Percentiles rank a stretch among this genome's conserved stretches.
These are phyloP conservation scores for Schoenoplectus triqueter DNA, from an alignment of 202 grass and related monocot genomes.

Conservation along the genomic window DNA sequence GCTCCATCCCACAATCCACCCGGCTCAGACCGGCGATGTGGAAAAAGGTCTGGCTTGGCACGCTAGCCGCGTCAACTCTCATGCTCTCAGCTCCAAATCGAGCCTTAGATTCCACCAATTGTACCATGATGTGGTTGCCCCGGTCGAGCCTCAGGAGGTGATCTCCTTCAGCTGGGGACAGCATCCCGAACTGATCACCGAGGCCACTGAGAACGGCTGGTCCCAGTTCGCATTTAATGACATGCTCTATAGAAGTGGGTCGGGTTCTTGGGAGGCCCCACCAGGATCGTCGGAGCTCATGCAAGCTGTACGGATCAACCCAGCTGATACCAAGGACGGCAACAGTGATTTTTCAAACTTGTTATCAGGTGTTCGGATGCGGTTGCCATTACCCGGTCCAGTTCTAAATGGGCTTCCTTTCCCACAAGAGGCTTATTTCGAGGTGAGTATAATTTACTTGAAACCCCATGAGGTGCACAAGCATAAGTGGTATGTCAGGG, in stretches of 20 bases:
- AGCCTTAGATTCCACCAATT: slow-evolving; percentile 68
- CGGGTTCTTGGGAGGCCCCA: slow-evolving; percentile 63
- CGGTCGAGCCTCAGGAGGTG: slow-evolving; percentile 35
- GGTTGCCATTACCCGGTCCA: slow-evolving; percentile 76
- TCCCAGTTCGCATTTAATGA: slow-evolving; percentile 69
- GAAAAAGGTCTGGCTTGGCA: slow-evolving; percentile 27
- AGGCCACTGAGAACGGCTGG: slow-evolving; percentile 92
- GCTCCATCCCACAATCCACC: background rate
- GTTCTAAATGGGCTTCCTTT: slow-evolving; percentile 66
- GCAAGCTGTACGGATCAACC: slow-evolving; percentile 82
- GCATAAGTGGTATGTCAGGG: slow-evolving; percentile 53
- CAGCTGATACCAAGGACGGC: slow-evolving; percentile 29
- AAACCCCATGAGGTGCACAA: slow-evolving; percentile 46
- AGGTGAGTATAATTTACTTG: slow-evolving; percentile 86
- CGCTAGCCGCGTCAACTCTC: background rate
- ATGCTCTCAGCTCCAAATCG: slow-evolving; percentile 48
- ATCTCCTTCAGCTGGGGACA: slow-evolving; percentile 71
- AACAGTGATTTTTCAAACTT: background rate
- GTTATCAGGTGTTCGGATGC: slow-evolving; percentile 59
- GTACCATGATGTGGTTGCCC: slow-evolving; percentile 45
- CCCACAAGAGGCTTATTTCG: slow-evolving; percentile 85
- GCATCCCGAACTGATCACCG: slow-evolving; percentile 67
- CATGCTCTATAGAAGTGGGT: slow-evolving; percentile 39
- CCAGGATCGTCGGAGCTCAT: slow-evolving; percentile 66
- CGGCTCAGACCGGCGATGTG: background rate